Percentiles rank a stretch among this genome's conserved stretches.
These are phyloP conservation scores for Cymbidium sinense DNA, from an alignment of 106 monocot genomes.

Conservation along the genomic window DNA sequence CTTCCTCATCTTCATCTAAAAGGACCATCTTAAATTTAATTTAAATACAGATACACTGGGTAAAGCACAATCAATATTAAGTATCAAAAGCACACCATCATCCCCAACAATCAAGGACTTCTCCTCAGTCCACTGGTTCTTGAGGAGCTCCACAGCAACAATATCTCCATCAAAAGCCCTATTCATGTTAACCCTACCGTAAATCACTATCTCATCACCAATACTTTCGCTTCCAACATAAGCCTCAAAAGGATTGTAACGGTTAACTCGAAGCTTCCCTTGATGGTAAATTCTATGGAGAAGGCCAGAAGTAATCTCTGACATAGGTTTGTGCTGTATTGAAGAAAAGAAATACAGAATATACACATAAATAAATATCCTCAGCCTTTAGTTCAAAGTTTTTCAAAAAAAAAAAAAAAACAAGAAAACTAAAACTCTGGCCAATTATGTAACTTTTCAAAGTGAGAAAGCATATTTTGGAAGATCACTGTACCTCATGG, in stretches of 20 bases:
- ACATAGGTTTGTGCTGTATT: conserved; percentile 97
- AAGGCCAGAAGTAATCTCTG: conserved; percentile 86
- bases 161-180: conserved; percentile 98
- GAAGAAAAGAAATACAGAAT: conserved; percentile 5
- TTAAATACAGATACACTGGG: not conserved
- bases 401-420: not conserved
- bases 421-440: too few relatives aligned
- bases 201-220: conserved; percentile 95
- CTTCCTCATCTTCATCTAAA: conserved; percentile 89
- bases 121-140: conserved; percentile 69
- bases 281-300: conserved; percentile 89
- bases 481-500: conserved; percentile 47
- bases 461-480: not conserved
- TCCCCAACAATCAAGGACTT: conserved; percentile 63
- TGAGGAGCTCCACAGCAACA: conserved; percentile 93
- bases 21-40: conserved; percentile 12
- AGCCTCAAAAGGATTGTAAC: conserved; percentile 95
- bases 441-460: not conserved
- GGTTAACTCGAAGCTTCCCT: conserved; percentile 94
- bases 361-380: not conserved
- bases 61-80: not conserved
- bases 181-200: conserved; percentile 84
- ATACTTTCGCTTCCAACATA: conserved; percentile 99
- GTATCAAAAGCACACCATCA: conserved; percentile 50
- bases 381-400: not conserved